A percentile compares a stretch with the other conserved stretches of the same genome.
These are phyloP conservation scores for Salix viminalis DNA, from an alignment of 345 rosid genomes.

Conservation along the genomic window DNA sequence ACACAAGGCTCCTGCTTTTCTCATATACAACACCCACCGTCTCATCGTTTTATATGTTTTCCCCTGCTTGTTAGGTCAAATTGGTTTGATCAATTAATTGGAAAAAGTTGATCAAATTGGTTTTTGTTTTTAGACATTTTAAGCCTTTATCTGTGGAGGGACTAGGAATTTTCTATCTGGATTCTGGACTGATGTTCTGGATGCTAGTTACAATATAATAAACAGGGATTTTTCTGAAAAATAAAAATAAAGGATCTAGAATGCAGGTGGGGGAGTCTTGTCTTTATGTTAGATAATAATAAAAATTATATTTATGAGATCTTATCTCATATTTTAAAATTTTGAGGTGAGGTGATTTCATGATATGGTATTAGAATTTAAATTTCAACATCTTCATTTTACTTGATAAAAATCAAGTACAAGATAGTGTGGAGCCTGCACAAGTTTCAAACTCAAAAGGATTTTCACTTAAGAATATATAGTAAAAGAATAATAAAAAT, in stretches of 20 bases:
- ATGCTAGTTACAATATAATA: neutral
- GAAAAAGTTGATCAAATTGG: neutral
- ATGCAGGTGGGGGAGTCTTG: neutral
- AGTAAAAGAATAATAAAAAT: too few relatives aligned
- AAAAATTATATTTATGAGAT: too few relatives aligned
- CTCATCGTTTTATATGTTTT: neutral
- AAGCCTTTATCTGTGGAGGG: neutral
- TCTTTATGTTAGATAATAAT: too few relatives aligned
- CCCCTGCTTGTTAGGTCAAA: neutral
- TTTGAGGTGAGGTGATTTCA: too few relatives aligned
- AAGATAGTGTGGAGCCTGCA: too few relatives aligned
- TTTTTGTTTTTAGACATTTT: neutral
- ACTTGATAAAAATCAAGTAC: too few relatives aligned
- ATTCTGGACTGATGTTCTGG: neutral
- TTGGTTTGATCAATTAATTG: neutral
- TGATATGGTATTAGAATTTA: too few relatives aligned
- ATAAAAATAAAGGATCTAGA: neutral
- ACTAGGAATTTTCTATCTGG: neutral
- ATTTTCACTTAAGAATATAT: too few relatives aligned
- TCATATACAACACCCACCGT: neutral
- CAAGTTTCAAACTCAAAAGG: too few relatives aligned
- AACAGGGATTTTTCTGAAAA: neutral
- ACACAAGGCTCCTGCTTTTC: neutral
- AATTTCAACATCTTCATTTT: too few relatives aligned
- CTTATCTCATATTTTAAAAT: too few relatives aligned